Conservation (phyloP, 2,329 filamentous ascomycete species). For the Diaporthe citrichinensis region DNA sequence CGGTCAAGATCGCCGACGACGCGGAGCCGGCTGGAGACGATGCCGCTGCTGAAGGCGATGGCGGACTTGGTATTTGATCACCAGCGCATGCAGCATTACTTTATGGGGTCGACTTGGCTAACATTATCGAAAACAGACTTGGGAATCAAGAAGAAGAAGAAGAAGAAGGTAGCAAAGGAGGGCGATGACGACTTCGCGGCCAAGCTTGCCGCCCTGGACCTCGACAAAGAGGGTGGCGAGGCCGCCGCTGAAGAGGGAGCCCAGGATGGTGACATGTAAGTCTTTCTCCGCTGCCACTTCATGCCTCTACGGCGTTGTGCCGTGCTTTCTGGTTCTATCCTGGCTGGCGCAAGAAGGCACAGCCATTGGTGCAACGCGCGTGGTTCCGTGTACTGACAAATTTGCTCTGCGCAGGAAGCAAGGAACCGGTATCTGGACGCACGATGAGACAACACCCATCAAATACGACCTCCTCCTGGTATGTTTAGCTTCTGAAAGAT, state of each 20-base stretch:
- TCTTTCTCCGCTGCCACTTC: slow-evolving; percentile 14
- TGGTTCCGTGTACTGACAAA: slow-evolving; percentile 1
- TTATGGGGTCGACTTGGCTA: slow-evolving; percentile 54
- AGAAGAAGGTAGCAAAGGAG: slow-evolving; percentile 81
- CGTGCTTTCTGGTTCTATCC: background rate
- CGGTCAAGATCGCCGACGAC: slow-evolving; percentile 63
- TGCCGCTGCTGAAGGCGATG: slow-evolving; percentile 58
- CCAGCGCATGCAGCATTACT: background rate
- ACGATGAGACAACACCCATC: slow-evolving; percentile 83
- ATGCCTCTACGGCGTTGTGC: slow-evolving; percentile 44
- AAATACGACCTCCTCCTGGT: slow-evolving; percentile 87
- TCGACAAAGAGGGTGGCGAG: slow-evolving; percentile 73
- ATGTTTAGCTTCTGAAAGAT: slow-evolving; percentile 15
- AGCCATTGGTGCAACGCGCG: too few species aligned
- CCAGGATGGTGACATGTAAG: slow-evolving; percentile 82
- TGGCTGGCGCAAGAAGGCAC: background rate
- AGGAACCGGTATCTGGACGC: slow-evolving; percentile 91
- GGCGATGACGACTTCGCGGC: slow-evolving; percentile 72
- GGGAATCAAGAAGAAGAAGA: slow-evolving; percentile 73
- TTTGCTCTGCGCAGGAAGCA: slow-evolving; percentile 22
- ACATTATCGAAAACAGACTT: slow-evolving; percentile 54
- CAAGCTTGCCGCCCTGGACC: slow-evolving; percentile 73
- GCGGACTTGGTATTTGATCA: slow-evolving; percentile 36
- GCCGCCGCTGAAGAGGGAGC: slow-evolving; percentile 64
- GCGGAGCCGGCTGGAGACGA: slow-evolving; percentile 68